Evolutionary conservation across 2,329 filamentous ascomycete species (phyloP), one percentile per base, ranked within the genome.

Genomic region (Cytospora paraplurivora): DNA sequence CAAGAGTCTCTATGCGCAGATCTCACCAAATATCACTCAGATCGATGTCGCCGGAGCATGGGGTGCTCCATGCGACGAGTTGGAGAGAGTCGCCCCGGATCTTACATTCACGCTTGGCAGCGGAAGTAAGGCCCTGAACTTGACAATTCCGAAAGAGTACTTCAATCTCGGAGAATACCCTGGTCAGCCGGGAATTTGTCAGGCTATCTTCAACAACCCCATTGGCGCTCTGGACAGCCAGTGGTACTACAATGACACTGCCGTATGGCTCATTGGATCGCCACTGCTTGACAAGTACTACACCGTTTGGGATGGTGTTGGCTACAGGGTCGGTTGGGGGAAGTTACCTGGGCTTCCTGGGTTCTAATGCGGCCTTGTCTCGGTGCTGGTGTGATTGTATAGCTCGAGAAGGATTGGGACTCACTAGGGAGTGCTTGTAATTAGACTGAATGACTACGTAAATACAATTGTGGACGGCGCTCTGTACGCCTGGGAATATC

Each of bases 261-360:
- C 68, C 0, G 65, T 70, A 1, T 77, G 75, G 74, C 62, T 76
- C 7, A 53, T 75, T 10, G 75, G 76, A 0, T 72, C 69, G 1
- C 73, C 74, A 4, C 64, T 75, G 17, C 61, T 77, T 32, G 73
- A 75, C 69, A 66, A 69, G 13, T 76, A 76, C 59, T 76, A 76
- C 60, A 77, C 75, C 1, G 72, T 73, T 0, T 76, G 73, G 74
- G 71, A 77, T 63, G 72, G 70, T 0, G 59, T 67, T 17, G 70
- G 67, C 8, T n/a, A 68, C 55, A 59, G 67, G 53, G 60, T 75
- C 21, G 73, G 72, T 1, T 72, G 64, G 64, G 64, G 61, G 3
- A 50, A 66, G 49, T 21, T 66, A n/a, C 32, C 15, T 7, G 61
- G 37, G 11, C 54, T 55, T 8, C 60, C 60, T 53, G 60, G 60